Percentiles rank a stretch among this genome's conserved stretches.
Conservation (phyloP, 2,329 filamentous ascomycete genomes). For the Alternaria alternata region DNA sequence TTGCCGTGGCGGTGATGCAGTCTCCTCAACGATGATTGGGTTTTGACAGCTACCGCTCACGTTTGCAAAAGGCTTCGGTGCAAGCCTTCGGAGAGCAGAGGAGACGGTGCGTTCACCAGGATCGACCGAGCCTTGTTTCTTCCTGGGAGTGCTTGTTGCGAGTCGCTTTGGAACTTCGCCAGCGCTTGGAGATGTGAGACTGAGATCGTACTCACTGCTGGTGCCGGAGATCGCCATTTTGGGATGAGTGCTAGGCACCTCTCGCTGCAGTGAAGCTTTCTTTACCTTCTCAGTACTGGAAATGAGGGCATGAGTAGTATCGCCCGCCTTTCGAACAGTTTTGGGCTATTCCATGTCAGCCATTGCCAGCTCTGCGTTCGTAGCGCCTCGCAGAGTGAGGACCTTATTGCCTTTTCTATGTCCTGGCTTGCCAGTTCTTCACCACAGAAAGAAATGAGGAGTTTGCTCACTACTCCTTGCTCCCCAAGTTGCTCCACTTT, state of each 20-base stretch:
- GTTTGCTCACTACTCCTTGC: background rate
- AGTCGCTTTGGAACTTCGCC: background rate
- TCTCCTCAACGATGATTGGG: constrained; percentile 36
- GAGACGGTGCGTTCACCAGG: background rate
- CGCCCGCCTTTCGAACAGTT: background rate
- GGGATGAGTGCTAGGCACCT: background rate
- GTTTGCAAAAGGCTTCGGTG: background rate
- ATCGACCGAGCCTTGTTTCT: background rate
- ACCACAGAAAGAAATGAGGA: background rate
- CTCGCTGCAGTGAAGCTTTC: background rate
- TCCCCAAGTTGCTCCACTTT: background rate
- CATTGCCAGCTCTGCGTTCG: constrained; percentile 4
- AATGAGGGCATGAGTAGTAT: constrained; percentile 2
- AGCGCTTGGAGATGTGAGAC: constrained; percentile 20
- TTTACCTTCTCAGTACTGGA: background rate
- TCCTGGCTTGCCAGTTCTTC: constrained; percentile 1
- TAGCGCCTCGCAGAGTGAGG: constrained; percentile 18
- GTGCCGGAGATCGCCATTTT: background rate
- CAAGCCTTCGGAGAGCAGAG: constrained; percentile 3
- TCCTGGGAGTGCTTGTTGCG: background rate
- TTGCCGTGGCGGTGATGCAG: constrained; percentile 16
- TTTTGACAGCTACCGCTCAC: constrained; percentile 27
- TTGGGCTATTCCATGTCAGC: background rate
- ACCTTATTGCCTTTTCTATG: constrained; percentile 13
- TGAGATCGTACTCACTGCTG: constrained; percentile 20